A percentile compares a stretch with the other conserved stretches of the same genome.
phyloP scores from a whole-genome alignment of 257 asterid species.

The Gynochthodes officinalis region DNA sequence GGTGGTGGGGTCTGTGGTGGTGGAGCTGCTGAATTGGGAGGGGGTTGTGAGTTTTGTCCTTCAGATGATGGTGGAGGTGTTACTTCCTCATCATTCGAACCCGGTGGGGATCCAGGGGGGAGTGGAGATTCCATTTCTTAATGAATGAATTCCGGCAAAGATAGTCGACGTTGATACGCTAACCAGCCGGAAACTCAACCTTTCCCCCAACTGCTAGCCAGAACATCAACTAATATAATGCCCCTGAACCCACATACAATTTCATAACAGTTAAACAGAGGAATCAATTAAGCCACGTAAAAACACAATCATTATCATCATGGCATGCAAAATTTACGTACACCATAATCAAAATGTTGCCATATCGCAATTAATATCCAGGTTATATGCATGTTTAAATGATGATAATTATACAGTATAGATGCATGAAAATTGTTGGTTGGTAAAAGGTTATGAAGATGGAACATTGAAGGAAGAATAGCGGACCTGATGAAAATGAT shows the following conservation, averaged over 20 bases:
- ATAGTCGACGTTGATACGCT: constrained; percentile 8
- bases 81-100: too few species aligned
- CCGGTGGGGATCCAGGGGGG: too few species aligned
- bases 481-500: constrained; percentile 26
- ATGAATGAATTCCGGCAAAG: constrained; percentile 23
- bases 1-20: constrained; percentile 19
- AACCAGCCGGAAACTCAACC: constrained; percentile 27
- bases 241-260: constrained; percentile 21
- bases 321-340: too few species aligned
- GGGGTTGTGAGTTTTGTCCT: constrained; percentile 2
- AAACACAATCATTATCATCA: neutral
- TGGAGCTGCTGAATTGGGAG: constrained; percentile 16
- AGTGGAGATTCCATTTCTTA: constrained; percentile 8
- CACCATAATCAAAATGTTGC: too few species aligned
- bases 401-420: neutral
- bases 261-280: neutral
- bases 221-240: constrained; percentile 16
- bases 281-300: neutral
- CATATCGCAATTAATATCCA: neutral
- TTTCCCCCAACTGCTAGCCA: constrained; percentile 23
- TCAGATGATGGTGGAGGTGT: neutral
- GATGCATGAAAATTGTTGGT: too few species aligned
- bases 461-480: neutral
- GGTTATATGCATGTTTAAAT: neutral
- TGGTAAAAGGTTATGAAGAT: neutral